Evolutionary conservation across 2,329 filamentous ascomycete species (phyloP).

Genomic region (Ceratocystis huliohia): DNA sequence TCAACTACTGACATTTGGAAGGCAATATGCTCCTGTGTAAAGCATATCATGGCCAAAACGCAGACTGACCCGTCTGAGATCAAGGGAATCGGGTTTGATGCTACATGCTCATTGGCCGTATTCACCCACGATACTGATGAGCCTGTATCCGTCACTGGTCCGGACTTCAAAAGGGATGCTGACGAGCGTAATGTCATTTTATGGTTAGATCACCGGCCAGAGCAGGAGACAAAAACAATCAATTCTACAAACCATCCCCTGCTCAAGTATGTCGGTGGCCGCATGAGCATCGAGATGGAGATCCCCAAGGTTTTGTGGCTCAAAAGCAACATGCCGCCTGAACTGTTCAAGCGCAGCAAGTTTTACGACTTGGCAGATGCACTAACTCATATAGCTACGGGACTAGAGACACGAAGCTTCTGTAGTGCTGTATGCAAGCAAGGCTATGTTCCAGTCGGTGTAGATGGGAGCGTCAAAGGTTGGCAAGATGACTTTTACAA

Average conservation of each 20-base stretch:
- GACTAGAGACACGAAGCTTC: slow-evolving; percentile 81
- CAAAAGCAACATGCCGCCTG: slow-evolving; percentile 93
- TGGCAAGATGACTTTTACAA: slow-evolving; percentile 94
- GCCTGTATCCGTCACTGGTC: slow-evolving; percentile 79
- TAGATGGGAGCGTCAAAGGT: slow-evolving; percentile 92
- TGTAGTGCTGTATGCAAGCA: slow-evolving; percentile 97
- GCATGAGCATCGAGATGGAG: slow-evolving; percentile 99
- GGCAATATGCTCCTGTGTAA: slow-evolving; percentile 81
- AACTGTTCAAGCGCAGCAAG: slow-evolving; percentile 83
- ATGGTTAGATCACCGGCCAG: slow-evolving; percentile 91
- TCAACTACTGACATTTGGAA: slow-evolving; percentile 95
- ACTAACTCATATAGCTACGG: slow-evolving; percentile 85
- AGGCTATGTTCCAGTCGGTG: slow-evolving; percentile 89
- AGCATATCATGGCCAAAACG: slow-evolving; percentile 66
- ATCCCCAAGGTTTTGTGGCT: slow-evolving; percentile 97
- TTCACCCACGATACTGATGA: slow-evolving; percentile 82
- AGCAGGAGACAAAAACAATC: slow-evolving; percentile 83
- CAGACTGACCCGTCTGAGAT: slow-evolving; percentile 64
- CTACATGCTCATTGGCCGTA: slow-evolving; percentile 92
- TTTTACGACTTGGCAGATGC: slow-evolving; percentile 94
- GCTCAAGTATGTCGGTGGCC: slow-evolving; percentile 88
- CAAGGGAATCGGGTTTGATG: slow-evolving; percentile 90
- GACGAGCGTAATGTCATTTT: slow-evolving; percentile 91
- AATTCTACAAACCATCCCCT: slow-evolving; percentile 87
- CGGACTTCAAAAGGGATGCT: slow-evolving; percentile 60